Percentiles rank a stretch among this genome's conserved stretches.
These are phyloP conservation scores for Solanum chiquidenum DNA, from an alignment of 257 asterid species.

Conservation along the genomic window DNA sequence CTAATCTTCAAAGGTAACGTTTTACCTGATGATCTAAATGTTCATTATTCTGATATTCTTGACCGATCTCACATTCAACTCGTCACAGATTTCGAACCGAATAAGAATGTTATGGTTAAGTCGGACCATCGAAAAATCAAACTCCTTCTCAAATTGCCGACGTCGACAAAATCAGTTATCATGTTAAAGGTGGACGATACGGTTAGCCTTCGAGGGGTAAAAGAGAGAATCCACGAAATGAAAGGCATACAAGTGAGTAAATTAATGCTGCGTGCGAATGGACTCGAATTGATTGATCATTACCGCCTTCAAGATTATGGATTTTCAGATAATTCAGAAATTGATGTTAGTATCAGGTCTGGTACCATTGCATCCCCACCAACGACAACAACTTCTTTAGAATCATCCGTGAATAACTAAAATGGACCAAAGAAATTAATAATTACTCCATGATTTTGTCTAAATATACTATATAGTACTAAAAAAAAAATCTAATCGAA, in stretches of 20 bases:
- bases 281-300: constrained; percentile 31
- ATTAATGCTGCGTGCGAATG: constrained; percentile 17
- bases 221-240: constrained; percentile 36
- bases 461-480: constrained; percentile 17
- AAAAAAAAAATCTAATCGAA: constrained; percentile 28
- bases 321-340: constrained; percentile 22
- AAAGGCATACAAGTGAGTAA: constrained; percentile 18
- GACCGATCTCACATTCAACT: constrained; percentile 39
- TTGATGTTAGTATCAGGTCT: constrained; percentile 20
- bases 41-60: constrained; percentile 39
- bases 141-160: constrained; percentile 28
- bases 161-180: background rate
- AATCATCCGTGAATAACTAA: constrained; percentile 5
- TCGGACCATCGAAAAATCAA: constrained; percentile 5
- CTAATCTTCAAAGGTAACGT: constrained; percentile 39
- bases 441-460: constrained; percentile 13
- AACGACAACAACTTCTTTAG: constrained; percentile 1
- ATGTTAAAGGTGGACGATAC: constrained; percentile 17
- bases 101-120: background rate
- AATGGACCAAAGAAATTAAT: constrained; percentile 11
- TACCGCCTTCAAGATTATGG: constrained; percentile 21
- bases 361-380: background rate
- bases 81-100: background rate
- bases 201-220: constrained; percentile 22
- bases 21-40: constrained; percentile 40